Base-by-base conservation (phyloP, 2,329 filamentous ascomycete species). In the Epichloe baconii region DNA sequence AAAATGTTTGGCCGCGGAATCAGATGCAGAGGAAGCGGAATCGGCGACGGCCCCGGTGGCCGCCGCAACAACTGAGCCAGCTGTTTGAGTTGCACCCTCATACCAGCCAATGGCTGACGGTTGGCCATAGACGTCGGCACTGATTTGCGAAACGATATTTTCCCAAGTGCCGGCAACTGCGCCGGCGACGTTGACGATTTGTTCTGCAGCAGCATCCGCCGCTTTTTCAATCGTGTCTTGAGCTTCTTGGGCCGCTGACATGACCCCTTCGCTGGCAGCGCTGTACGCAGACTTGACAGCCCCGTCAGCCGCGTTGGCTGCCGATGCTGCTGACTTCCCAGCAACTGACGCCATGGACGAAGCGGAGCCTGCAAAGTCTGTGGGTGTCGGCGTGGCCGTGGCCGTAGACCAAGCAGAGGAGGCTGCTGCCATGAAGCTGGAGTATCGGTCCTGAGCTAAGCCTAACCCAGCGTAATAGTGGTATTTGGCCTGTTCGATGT, bases 391-490 rank as follows among this genome's bases (percentile, higher is more conserved):
- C 11, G 79, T 78, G 6, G 80, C 80, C 1, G 75, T 78, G 6
- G 80, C 80, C 1, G 75, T 78, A 51, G 79, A 83, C 41, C 88
- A 71, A 19, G 82, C 86, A 37, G 77, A 80, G 10, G 85, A 88
- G 7, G 86, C 87, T 4, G 83, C 81, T 12, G 75, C 74, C 2
- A 93, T 57, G 60, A 93, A 91, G 47, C 83, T 83, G 5, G 83
- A 81, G 64, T 93, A 93, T 38, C 83, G 80, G 43, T 82, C 86
- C 60, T 94, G 85, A 1, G 88, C 88, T 44, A 88, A 66, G 31
- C 88, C 88, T 23, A 93, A 67, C 11, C 83, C 86, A 56, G 88
- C 84, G 58, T 88, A 90, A 66, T 91, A 91, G 61, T 80, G 77
- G 57, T 76, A 68, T 57, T 74, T 77, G 44, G 78, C 84, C 70